phyloP scores from a whole-genome alignment of 805 yeast genomes.

The Schizosaccharomyces cryophilus region DNA sequence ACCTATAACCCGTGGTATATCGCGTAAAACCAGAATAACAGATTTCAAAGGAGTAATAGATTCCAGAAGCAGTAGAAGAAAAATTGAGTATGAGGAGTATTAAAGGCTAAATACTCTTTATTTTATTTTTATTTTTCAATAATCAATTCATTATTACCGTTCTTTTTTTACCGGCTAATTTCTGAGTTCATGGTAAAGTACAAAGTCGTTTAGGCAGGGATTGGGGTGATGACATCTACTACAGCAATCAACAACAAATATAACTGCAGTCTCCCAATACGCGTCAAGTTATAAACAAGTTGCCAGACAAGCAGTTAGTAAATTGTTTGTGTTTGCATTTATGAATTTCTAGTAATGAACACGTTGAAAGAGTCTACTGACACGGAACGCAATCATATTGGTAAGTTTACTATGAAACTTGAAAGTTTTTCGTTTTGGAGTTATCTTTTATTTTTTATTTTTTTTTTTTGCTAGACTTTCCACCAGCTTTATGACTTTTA shows the following conservation, averaged over 20 bases:
- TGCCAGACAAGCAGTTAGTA: not conserved
- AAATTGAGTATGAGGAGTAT: too few relatives aligned
- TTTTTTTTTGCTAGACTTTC: too few relatives aligned
- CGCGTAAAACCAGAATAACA: too few relatives aligned
- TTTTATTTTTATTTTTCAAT: too few relatives aligned
- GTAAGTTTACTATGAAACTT: constrained; percentile 8
- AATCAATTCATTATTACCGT: too few relatives aligned
- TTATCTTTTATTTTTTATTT: too few relatives aligned
- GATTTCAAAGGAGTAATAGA: too few relatives aligned
- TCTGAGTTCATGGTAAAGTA: not conserved
- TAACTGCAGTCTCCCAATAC: not conserved
- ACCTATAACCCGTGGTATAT: too few relatives aligned
- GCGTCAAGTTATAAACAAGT: not conserved
- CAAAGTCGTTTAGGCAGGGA: not conserved
- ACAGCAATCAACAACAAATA: not conserved
- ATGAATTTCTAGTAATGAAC: not conserved
- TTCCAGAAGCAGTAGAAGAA: too few relatives aligned
- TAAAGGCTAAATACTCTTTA: too few relatives aligned
- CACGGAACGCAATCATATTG: constrained; percentile 13
- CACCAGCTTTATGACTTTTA: too few relatives aligned
- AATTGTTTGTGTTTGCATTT: not conserved
- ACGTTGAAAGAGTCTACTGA: constrained; percentile 12
- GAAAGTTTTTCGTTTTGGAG: constrained; percentile 3
- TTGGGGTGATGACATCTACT: not conserved
- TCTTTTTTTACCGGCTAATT: too few relatives aligned